These are phyloP conservation scores for Candida broadrunensis DNA, from an alignment of 805 yeast genomes.

Conservation along the genomic window DNA sequence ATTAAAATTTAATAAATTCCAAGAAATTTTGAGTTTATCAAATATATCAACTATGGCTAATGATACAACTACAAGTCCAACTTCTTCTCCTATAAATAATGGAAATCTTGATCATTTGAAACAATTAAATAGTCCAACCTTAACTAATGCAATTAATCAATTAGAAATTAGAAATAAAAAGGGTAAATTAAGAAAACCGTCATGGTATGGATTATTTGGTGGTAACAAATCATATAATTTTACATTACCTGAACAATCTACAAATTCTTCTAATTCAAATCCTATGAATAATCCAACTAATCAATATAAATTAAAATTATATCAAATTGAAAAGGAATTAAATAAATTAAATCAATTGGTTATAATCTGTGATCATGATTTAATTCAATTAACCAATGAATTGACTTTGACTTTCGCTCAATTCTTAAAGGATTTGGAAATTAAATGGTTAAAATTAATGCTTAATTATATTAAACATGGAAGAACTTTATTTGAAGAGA, in stretches of 20 bases:
- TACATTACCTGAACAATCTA: slow-evolving; percentile 4
- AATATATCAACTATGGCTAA: slow-evolving; percentile 4
- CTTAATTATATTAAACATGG: slow-evolving; percentile 34
- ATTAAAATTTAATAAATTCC: slow-evolving; percentile 36
- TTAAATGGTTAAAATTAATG: slow-evolving; percentile 37
- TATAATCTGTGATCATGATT: slow-evolving; percentile 40
- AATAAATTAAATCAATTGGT: slow-evolving; percentile 48
- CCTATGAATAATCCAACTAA: background rate
- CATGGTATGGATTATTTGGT: slow-evolving; percentile 46
- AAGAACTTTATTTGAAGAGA: slow-evolving; percentile 28
- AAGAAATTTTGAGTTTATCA: slow-evolving; percentile 30
- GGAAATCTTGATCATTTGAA: slow-evolving; percentile 24
- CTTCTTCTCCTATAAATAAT: background rate
- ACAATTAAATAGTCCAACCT: slow-evolving; percentile 37
- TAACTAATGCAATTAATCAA: slow-evolving; percentile 30
- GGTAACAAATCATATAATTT: slow-evolving; percentile 17
- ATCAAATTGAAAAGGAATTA: slow-evolving; percentile 39
- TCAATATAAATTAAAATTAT: slow-evolving; percentile 26
- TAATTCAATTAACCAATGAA: slow-evolving; percentile 40
- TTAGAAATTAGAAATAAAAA: slow-evolving; percentile 26
- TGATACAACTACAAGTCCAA: slow-evolving; percentile 5
- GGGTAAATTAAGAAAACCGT: slow-evolving; percentile 21
- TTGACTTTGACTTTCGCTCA: slow-evolving; percentile 40
- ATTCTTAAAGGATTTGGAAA: slow-evolving; percentile 37
- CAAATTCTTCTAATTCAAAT: background rate